Conservation (phyloP, 2,329 filamentous ascomycete species). For the Ambrosiella beaveri region DNA sequence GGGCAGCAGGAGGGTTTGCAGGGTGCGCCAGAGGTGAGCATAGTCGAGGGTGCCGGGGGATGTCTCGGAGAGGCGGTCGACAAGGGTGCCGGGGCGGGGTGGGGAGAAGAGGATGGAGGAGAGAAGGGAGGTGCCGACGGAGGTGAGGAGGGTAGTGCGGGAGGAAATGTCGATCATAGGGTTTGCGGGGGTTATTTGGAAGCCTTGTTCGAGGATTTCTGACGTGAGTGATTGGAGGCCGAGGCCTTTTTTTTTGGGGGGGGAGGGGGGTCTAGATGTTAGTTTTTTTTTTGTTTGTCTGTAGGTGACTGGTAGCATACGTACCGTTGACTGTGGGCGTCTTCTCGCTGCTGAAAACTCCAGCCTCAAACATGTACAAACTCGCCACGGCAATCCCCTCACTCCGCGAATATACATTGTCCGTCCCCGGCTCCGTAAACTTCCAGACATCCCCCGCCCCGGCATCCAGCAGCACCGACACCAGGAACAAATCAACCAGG, state of each 20-base stretch:
- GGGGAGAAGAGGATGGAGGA: conserved; percentile 22
- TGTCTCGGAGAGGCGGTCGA: conserved; percentile 25
- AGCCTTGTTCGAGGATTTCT: conserved; percentile 21
- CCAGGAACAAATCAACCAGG: conserved; percentile 43
- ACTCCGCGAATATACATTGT: conserved; percentile 23
- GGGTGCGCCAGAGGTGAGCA: conserved; percentile 24
- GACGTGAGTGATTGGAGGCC: conserved; percentile 22
- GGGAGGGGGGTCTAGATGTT: not conserved
- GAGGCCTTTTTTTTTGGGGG: conserved; percentile 17
- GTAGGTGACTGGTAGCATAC: not conserved
- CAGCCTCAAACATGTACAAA: conserved; percentile 30
- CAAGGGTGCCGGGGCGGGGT: conserved; percentile 30
- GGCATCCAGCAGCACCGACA: conserved; percentile 40
- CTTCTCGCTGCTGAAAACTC: conserved; percentile 21
- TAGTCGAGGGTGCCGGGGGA: conserved; percentile 22
- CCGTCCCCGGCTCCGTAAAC: conserved; percentile 25
- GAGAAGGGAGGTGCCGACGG: conserved; percentile 26
- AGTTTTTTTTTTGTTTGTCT: not conserved
- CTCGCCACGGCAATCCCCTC: conserved; percentile 35
- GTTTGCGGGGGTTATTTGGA: conserved; percentile 28
- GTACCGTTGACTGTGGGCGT: conserved; percentile 22
- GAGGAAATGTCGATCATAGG: conserved; percentile 29
- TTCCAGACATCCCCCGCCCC: conserved; percentile 33
- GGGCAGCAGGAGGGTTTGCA: conserved; percentile 29
- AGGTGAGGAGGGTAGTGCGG: conserved; percentile 25